These are phyloP conservation scores for Ustilago bromivora DNA, from an alignment of 1,284 basidiomycete genomes.

Conservation along the genomic window DNA sequence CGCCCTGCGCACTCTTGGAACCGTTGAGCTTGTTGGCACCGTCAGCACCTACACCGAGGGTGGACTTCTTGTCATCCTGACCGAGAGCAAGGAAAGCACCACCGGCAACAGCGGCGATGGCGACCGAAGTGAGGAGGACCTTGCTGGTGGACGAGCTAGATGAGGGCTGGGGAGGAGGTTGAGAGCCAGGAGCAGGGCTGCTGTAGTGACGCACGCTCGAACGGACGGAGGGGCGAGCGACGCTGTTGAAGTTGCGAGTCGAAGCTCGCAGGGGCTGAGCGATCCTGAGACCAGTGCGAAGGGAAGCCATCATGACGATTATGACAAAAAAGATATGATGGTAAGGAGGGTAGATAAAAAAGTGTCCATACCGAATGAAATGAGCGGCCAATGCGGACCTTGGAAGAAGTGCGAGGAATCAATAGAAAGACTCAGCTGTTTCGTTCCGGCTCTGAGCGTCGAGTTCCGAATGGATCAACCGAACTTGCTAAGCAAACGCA, in stretches of 20 bases:
- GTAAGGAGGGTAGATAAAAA: slow-evolving; percentile 1
- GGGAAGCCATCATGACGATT: slow-evolving; percentile 43
- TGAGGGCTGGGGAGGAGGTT: slow-evolving; percentile 43
- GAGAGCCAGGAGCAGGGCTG: slow-evolving; percentile 47
- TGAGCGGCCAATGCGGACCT: neutral
- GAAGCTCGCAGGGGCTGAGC: slow-evolving; percentile 47
- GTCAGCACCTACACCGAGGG: slow-evolving; percentile 53
- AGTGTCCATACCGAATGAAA: neutral
- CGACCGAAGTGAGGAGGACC: slow-evolving; percentile 52
- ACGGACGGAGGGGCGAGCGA: slow-evolving; percentile 40
- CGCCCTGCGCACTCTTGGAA: slow-evolving; percentile 34
- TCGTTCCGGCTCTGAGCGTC: neutral
- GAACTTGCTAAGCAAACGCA: neutral
- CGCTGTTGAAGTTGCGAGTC: slow-evolving; percentile 36
- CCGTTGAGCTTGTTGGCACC: slow-evolving; percentile 54
- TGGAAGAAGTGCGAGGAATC: neutral
- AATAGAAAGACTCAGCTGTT: neutral
- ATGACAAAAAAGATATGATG: slow-evolving; percentile 10
- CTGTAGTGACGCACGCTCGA: slow-evolving; percentile 52
- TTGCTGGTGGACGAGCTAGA: slow-evolving; percentile 43
- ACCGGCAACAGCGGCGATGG: slow-evolving; percentile 48
- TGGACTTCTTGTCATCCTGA: slow-evolving; percentile 45
- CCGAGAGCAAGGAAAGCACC: slow-evolving; percentile 50
- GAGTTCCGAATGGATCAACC: slow-evolving; percentile 3
- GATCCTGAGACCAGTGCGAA: slow-evolving; percentile 52